phyloP scores from a whole-genome alignment of 2,329 filamentous ascomycete species.

The Hypoxylon sp. region DNA sequence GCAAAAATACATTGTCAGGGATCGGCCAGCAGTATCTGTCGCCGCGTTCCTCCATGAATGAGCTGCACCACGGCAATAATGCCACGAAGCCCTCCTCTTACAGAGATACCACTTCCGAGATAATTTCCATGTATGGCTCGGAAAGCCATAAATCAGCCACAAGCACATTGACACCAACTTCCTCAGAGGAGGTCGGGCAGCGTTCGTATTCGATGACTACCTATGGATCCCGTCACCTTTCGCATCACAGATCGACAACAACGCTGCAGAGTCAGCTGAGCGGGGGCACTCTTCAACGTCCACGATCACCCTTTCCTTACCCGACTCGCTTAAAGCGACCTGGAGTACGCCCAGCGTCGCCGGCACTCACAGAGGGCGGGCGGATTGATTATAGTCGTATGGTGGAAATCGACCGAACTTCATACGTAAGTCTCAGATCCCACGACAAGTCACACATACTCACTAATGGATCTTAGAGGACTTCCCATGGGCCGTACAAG shows the following conservation, averaged over 20 bases:
- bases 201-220: conserved; percentile 69
- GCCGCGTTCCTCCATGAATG: conserved; percentile 51
- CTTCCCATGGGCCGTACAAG: conserved; percentile 59
- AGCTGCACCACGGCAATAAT: conserved; percentile 55
- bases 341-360: conserved; percentile 63
- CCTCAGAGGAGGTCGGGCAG: conserved; percentile 57
- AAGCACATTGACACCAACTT: conserved; percentile 58
- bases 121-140: conserved; percentile 67
- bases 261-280: conserved; percentile 63
- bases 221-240: conserved; percentile 60
- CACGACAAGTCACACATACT: not conserved
- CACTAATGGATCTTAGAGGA: conserved; percentile 54
- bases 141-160: conserved; percentile 61
- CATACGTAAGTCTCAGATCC: conserved; percentile 55
- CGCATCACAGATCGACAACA: conserved; percentile 61
- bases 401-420: conserved; percentile 62
- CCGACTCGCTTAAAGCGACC: conserved; percentile 68
- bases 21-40: conserved; percentile 47
- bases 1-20: conserved; percentile 51
- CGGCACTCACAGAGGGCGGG: conserved; percentile 62
- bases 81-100: conserved; percentile 61
- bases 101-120: conserved; percentile 66
- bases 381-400: conserved; percentile 63
- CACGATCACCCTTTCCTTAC: conserved; percentile 70
- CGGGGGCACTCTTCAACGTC: conserved; percentile 60